These are phyloP conservation scores for Scenedesmus sp. DNA, from an alignment of 163 green algal genomes.

Conservation along the genomic window DNA sequence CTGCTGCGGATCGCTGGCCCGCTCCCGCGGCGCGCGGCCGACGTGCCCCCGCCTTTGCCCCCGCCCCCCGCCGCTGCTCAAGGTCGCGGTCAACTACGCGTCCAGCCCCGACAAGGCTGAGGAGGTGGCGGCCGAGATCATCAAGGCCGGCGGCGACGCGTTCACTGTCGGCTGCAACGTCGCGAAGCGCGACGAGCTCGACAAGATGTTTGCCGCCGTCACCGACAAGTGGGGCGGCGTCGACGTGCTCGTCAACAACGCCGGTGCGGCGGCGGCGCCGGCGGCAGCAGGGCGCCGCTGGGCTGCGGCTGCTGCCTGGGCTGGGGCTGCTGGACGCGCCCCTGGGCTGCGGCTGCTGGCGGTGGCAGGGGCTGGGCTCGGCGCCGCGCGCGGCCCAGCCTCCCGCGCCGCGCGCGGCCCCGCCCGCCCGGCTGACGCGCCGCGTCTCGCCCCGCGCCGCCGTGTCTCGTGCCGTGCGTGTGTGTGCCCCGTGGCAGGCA, in stretches of 20 bases:
- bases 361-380: not conserved
- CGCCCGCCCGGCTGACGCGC: not conserved
- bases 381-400: not conserved
- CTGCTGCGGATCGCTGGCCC: no score
- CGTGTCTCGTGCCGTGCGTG: not conserved
- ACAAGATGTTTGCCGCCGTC: slow-evolving; percentile 64
- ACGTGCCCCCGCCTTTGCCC: no score
- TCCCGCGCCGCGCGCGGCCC: not conserved
- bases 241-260: slow-evolving; percentile 86
- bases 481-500: slow-evolving; percentile 72
- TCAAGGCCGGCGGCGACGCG: slow-evolving; percentile 79
- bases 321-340: not conserved
- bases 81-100: slow-evolving; percentile 79
- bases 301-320: not conserved
- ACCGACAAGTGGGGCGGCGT: slow-evolving; percentile 80
- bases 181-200: slow-evolving; percentile 77
- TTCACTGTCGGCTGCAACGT: slow-evolving; percentile 85
- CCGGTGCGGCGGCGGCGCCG: not conserved
- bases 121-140: slow-evolving; percentile 76
- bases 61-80: not conserved
- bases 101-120: slow-evolving; percentile 81
- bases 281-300: not conserved
- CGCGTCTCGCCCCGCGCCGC: not conserved
- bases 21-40: no score
- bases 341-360: not conserved